phyloP scores from a whole-genome alignment of 2,329 filamentous ascomycete species.

The Fusarium brachygibbosum region DNA sequence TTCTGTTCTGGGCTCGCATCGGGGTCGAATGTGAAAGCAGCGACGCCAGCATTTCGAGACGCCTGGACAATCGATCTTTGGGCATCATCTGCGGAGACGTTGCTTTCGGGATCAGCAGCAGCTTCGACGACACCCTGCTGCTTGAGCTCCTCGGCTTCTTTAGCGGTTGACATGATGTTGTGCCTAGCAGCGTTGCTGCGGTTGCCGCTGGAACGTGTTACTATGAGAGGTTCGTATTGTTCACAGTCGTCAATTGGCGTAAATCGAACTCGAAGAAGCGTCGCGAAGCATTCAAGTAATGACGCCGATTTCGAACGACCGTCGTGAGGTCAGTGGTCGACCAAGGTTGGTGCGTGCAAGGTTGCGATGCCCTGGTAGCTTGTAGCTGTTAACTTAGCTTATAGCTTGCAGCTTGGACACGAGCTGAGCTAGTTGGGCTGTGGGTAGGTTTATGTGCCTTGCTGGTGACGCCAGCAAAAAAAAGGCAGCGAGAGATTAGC shows the following conservation, averaged over 20 bases:
- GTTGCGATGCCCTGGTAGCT: slow-evolving; percentile 25
- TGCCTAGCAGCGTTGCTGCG: slow-evolving; percentile 32
- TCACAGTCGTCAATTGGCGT: slow-evolving; percentile 43
- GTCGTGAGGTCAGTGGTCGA: slow-evolving; percentile 14
- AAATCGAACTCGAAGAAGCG: slow-evolving; percentile 27
- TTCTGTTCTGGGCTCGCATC: slow-evolving; percentile 88
- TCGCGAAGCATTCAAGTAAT: slow-evolving; percentile 41
- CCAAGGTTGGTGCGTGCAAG: slow-evolving; percentile 24
- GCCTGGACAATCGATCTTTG: slow-evolving; percentile 81
- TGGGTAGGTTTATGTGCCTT: slow-evolving; percentile 13
- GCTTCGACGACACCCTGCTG: slow-evolving; percentile 84
- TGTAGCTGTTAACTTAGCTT: slow-evolving; percentile 9
- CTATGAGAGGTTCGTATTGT: slow-evolving; percentile 4
- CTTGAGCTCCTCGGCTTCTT: slow-evolving; percentile 75
- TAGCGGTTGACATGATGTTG: slow-evolving; percentile 54
- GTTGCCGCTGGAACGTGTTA: slow-evolving; percentile 31
- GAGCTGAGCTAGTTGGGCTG: slow-evolving; percentile 22
- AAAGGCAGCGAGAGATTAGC: slow-evolving; percentile 29
- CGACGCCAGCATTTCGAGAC: slow-evolving; percentile 81
- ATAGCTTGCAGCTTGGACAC: slow-evolving; percentile 22
- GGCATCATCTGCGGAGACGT: slow-evolving; percentile 76
- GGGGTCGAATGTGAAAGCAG: slow-evolving; percentile 89
- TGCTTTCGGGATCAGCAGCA: slow-evolving; percentile 77
- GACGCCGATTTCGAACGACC: slow-evolving; percentile 27
- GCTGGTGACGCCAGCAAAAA: slow-evolving; percentile 27